Evolutionary conservation across 2,329 filamentous ascomycete genomes (phyloP).

Genomic region (Stachybotrys echinatus): DNA sequence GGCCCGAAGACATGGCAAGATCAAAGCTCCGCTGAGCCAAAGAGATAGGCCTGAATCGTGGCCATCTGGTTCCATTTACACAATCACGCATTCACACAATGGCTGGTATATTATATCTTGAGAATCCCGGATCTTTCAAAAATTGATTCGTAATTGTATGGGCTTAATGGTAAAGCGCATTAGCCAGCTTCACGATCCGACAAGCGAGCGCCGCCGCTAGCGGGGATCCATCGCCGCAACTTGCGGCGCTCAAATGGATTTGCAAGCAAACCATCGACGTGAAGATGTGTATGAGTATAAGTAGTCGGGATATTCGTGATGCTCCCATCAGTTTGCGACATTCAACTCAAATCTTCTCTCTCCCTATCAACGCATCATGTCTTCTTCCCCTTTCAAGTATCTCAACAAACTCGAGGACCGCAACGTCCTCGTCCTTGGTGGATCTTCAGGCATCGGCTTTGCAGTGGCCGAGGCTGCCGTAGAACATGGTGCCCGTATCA

Average conservation of each 20-base stretch:
- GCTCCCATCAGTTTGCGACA: not conserved
- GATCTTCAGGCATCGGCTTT: constrained; percentile 58
- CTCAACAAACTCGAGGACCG: constrained; percentile 27
- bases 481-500: constrained; percentile 49
- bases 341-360: not conserved
- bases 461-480: constrained; percentile 53
- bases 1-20: no score
- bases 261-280: not conserved
- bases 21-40: no score
- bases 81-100: not conserved
- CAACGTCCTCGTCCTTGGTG: constrained; percentile 56
- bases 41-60: no score
- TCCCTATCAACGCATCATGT: not conserved
- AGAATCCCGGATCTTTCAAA: not conserved
- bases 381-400: constrained; percentile 15
- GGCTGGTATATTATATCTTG: not conserved
- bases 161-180: not conserved
- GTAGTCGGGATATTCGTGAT: not conserved
- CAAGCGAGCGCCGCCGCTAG: not conserved
- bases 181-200: not conserved
- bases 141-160: not conserved
- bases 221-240: not conserved
- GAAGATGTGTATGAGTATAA: not conserved
- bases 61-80: no score
- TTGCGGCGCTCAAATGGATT: not conserved